Base-by-base conservation (phyloP, 768 basidiomycete species). In the Tricholoma sp. region DNA sequence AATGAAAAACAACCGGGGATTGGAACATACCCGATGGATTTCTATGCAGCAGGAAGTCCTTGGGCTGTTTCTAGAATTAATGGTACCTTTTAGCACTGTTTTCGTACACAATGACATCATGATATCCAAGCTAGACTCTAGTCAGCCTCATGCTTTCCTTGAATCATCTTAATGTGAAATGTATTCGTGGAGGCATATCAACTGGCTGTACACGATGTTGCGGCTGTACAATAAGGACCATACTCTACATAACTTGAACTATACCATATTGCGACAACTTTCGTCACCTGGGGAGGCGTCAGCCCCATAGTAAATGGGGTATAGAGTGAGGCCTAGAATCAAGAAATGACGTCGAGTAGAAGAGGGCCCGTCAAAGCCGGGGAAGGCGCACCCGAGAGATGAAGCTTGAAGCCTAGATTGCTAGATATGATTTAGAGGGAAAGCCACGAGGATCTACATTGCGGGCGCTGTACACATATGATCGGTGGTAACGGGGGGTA, bases 21-120 rank as follows among this genome's bases (percentile, higher is more conserved):
- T 12, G 82, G 80, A 9, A 74, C 75, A 7, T 98, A 99, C 74
- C 89, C 92, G 2, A 99, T 99, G 97, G 91, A 99, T 71, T 99
- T 98, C 71, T 99, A 98, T 63, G 80, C 81, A 31, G 89, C 85
- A 6, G 87, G 85, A 2, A 89, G 81, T 59, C 85, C 85, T 1
- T 92, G 90, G 90, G 84, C 91, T 0, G 62, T 79, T 19, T 82
- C 89, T 18, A 79, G 89, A 66, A 63, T 71, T 31, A 88, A 79
- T 45, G 85, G 78, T 8, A 71, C 68, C 22, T 84, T 83, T 62
- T 69, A 63, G 62, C 62, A 41, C 21, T 29, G 37, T 22, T 19
- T 22, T 19, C 11, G n/a, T 18, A 22, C 24, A 47, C 46, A n/a
- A 31, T 10, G n/a, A 31, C 24, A 27, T n/a, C n/a, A n/a, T n/a